Evolutionary conservation across 1,284 basidiomycete species (phyloP).

Genomic region (Moesziomyces antarcticus): DNA sequence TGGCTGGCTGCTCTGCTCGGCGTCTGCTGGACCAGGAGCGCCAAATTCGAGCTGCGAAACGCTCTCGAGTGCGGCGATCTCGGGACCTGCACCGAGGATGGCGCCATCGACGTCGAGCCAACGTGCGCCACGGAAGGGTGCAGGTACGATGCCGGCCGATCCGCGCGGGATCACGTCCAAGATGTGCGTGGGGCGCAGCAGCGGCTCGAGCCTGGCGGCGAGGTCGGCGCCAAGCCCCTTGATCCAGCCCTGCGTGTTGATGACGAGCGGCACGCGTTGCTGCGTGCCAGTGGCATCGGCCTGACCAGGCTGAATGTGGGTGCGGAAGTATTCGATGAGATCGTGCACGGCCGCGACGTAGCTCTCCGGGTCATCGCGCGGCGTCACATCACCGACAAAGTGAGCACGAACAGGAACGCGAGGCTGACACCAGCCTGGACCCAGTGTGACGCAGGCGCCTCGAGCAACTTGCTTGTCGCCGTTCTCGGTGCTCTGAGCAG

Average conservation of each 20-base stretch:
- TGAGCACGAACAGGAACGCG: conserved; percentile 79
- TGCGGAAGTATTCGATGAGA: conserved; percentile 74
- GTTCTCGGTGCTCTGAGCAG: background rate
- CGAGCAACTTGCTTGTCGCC: background rate
- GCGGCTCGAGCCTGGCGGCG: conserved; percentile 76
- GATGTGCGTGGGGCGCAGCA: conserved; percentile 76
- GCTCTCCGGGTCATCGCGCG: conserved; percentile 80
- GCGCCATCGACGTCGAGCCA: conserved; percentile 42
- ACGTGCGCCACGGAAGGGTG: conserved; percentile 19
- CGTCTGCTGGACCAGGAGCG: conserved; percentile 12
- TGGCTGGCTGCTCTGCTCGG: background rate
- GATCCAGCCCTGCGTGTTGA: conserved; percentile 97
- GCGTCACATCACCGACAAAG: conserved; percentile 83
- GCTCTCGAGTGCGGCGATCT: conserved; percentile 32
- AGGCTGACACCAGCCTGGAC: conserved; percentile 69
- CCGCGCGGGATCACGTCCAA: conserved; percentile 70
- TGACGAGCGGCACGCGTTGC: conserved; percentile 76
- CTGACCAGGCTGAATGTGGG: conserved; percentile 21
- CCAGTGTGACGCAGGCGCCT: conserved; percentile 25
- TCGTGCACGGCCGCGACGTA: conserved; percentile 80
- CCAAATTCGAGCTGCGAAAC: conserved; percentile 35
- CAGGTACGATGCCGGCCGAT: conserved; percentile 9
- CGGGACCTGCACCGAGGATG: conserved; percentile 24
- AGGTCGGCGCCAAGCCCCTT: conserved; percentile 92
- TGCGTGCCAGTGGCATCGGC: conserved; percentile 1